Percentiles rank a stretch among this genome's conserved stretches.
These are phyloP conservation scores for Tulasnella sp. DNA, from an alignment of 768 basidiomycete genomes.

Conservation along the genomic window DNA sequence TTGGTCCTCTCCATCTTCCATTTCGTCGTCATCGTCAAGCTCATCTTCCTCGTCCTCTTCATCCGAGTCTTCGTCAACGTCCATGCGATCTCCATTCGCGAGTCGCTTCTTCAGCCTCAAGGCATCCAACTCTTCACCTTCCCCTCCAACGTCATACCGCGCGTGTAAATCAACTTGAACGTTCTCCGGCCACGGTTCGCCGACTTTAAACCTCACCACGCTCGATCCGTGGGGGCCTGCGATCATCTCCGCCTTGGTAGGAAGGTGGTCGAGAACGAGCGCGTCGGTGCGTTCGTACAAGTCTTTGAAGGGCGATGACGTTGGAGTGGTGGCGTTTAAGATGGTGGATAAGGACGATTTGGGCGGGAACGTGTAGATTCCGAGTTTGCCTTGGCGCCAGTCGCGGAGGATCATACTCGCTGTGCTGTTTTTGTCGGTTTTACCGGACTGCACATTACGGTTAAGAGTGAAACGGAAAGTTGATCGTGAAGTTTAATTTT, in stretches of 20 bases:
- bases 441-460: conserved; percentile 56
- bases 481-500: too few relatives aligned
- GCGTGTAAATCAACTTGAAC: conserved; percentile 38
- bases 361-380: conserved; percentile 58
- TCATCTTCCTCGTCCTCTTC: conserved; percentile 36
- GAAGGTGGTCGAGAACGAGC: conserved; percentile 41
- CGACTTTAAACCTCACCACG: conserved; percentile 47
- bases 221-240: conserved; percentile 39
- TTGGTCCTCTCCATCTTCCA: background rate
- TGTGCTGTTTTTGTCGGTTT: conserved; percentile 62
- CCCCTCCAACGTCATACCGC: conserved; percentile 29
- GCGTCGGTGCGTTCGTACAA: conserved; percentile 43
- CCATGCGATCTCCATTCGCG: conserved; percentile 30
- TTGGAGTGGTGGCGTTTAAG: conserved; percentile 21
- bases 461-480: conserved; percentile 22
- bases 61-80: conserved; percentile 33
- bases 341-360: conserved; percentile 16
- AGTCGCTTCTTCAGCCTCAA: conserved; percentile 34
- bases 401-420: conserved; percentile 75
- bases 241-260: conserved; percentile 60
- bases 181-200: conserved; percentile 32
- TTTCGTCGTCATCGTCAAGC: conserved; percentile 34
- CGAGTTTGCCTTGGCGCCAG: conserved; percentile 70
- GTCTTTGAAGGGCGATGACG: conserved; percentile 27
- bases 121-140: conserved; percentile 36